These are phyloP conservation scores for Strobilomyces confusus DNA, from an alignment of 768 basidiomycete species.

Conservation along the genomic window DNA sequence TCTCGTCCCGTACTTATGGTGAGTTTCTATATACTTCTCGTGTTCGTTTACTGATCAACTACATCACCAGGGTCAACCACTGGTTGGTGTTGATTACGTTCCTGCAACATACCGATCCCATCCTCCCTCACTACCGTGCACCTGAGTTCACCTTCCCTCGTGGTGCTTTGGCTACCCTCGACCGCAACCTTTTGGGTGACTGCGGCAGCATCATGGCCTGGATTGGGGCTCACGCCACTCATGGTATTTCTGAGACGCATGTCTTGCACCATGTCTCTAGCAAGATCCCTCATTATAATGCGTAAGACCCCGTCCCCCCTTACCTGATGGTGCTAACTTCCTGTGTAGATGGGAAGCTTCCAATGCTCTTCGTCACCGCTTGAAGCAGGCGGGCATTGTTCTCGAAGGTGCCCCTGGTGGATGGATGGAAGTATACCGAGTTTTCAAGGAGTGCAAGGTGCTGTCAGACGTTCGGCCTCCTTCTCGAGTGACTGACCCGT, in stretches of 20 bases:
- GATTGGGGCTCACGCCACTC: conserved; percentile 80
- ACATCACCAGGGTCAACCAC: conserved; percentile 67
- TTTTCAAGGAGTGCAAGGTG: conserved; percentile 76
- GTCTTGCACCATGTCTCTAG: conserved; percentile 88
- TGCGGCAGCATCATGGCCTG: conserved; percentile 76
- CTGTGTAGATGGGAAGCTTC: conserved; percentile 80
- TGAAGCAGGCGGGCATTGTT: conserved; percentile 53
- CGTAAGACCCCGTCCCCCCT: conserved; percentile 36
- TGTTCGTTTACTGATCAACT: background rate
- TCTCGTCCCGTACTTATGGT: conserved; percentile 58
- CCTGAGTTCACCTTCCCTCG: conserved; percentile 89
- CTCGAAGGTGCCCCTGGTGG: conserved; percentile 73
- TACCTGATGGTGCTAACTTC: background rate
- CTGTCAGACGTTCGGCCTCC: background rate
- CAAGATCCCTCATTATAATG: conserved; percentile 96
- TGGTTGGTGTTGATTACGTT: conserved; percentile 97
- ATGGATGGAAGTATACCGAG: conserved; percentile 77
- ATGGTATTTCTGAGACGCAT: conserved; percentile 94
- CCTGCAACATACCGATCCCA: conserved; percentile 96
- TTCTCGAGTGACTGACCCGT: background rate
- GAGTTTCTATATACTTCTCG: conserved; percentile 1
- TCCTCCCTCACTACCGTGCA: conserved; percentile 90
- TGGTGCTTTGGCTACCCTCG: conserved; percentile 89
- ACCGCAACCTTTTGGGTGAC: conserved; percentile 77
- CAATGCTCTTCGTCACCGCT: conserved; percentile 73